Conservation (phyloP, 2,329 filamentous ascomycete species). For the Penicillium sp. region DNA sequence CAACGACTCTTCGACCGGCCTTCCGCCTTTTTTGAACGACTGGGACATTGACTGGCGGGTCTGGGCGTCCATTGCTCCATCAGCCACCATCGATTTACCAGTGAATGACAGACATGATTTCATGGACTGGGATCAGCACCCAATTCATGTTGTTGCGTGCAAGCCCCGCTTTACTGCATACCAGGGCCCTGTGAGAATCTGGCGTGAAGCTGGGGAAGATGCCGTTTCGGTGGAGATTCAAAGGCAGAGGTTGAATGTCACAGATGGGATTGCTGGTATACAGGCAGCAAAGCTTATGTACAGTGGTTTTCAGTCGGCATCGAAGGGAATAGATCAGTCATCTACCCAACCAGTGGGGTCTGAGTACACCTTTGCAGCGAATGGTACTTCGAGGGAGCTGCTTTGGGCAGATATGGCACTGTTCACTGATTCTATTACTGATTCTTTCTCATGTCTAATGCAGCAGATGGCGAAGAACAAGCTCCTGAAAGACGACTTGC, state of each 20-base stretch:
- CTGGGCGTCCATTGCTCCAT: background rate
- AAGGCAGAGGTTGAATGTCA: background rate
- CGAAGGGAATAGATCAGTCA: background rate
- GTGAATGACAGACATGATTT: background rate
- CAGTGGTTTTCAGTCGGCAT: background rate
- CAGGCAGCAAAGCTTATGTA: background rate
- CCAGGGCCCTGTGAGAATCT: background rate
- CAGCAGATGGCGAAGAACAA: background rate
- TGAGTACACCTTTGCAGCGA: background rate
- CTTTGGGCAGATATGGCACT: background rate
- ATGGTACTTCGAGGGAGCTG: background rate
- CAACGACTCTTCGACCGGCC: background rate
- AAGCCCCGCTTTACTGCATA: background rate
- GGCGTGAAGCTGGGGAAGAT: background rate
- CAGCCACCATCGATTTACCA: background rate
- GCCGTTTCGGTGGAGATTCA: background rate
- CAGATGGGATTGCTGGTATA: background rate
- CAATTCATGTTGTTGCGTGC: background rate
- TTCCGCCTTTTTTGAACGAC: background rate
- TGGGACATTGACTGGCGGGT: slow-evolving; percentile 1
- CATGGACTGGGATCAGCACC: background rate
- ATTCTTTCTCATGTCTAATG: slow-evolving; percentile 2
- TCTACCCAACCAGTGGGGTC: background rate
- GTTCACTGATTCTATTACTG: background rate
- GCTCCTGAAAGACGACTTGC: background rate